Conservation (phyloP, 805 yeast species). For the Candida schatavii region DNA sequence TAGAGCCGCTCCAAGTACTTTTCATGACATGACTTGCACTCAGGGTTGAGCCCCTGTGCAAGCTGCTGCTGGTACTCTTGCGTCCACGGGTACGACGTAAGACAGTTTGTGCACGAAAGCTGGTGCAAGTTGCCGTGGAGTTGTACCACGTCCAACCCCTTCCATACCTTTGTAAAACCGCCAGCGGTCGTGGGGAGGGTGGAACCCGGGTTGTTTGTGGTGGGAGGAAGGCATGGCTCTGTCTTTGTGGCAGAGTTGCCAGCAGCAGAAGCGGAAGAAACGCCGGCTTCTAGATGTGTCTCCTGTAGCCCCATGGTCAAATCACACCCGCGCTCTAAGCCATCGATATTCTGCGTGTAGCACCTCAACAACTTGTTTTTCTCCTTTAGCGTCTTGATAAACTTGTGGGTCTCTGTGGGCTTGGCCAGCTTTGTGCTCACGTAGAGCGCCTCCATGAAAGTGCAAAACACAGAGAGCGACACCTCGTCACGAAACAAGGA, state of each 20-base stretch:
- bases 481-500: slow-evolving; percentile 69
- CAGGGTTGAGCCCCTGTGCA: slow-evolving; percentile 66
- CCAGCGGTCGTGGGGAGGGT: background rate
- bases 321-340: slow-evolving; percentile 68
- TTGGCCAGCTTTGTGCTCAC: slow-evolving; percentile 58
- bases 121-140: slow-evolving; percentile 85
- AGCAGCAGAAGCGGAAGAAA: slow-evolving; percentile 16
- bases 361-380: slow-evolving; percentile 73
- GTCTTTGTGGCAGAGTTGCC: background rate
- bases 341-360: slow-evolving; percentile 94
- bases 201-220: background rate
- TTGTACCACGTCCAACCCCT: slow-evolving; percentile 73
- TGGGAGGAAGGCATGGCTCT: background rate
- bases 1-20: slow-evolving; percentile 53
- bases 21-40: slow-evolving; percentile 67
- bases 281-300: slow-evolving; percentile 13
- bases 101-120: slow-evolving; percentile 75
- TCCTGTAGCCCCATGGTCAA: slow-evolving; percentile 55
- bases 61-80: slow-evolving; percentile 45
- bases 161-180: slow-evolving; percentile 48
- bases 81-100: slow-evolving; percentile 58
- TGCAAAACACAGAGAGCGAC: slow-evolving; percentile 72
- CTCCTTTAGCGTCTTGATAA: slow-evolving; percentile 59
- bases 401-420: slow-evolving; percentile 83
- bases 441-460: slow-evolving; percentile 83